These are phyloP conservation scores for Akanthomyces lecanii DNA, from an alignment of 2,329 filamentous ascomycete species.

Conservation along the genomic window DNA sequence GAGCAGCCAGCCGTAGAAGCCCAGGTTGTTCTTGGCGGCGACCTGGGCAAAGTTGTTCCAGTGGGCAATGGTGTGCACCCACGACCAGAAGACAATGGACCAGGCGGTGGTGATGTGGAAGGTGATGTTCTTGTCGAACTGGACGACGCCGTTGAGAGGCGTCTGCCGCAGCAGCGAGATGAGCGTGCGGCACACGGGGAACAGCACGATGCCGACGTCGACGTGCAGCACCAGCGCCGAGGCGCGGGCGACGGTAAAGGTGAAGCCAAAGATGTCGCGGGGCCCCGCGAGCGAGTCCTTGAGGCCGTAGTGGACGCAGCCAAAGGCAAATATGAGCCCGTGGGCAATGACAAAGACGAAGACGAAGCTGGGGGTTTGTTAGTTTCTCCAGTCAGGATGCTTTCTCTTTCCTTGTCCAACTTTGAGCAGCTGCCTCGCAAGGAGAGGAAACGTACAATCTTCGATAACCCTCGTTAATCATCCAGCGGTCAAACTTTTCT, in stretches of 20 bases:
- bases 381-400: constrained; percentile 3
- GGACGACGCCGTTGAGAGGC: constrained; percentile 78
- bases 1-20: constrained; percentile 71
- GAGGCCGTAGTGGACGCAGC: constrained; percentile 72
- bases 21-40: constrained; percentile 68
- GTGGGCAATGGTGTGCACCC: constrained; percentile 80
- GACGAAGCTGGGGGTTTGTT: constrained; percentile 56
- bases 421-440: background rate
- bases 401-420: too few species aligned
- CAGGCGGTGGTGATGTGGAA: constrained; percentile 83
- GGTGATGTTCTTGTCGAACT: constrained; percentile 85
- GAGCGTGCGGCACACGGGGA: constrained; percentile 79
- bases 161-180: constrained; percentile 78
- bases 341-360: constrained; percentile 71
- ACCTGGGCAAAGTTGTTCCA: constrained; percentile 84
- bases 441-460: constrained; percentile 57
- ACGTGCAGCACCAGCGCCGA: constrained; percentile 76
- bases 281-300: constrained; percentile 69
- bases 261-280: constrained; percentile 66
- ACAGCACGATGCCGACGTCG: constrained; percentile 73
- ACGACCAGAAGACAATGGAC: constrained; percentile 86
- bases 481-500: constrained; percentile 79
- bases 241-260: constrained; percentile 71
- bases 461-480: constrained; percentile 83
- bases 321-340: constrained; percentile 73